These are phyloP conservation scores for Wilhelminamyces savonicus DNA, from an alignment of 805 yeast species.

Conservation along the genomic window DNA sequence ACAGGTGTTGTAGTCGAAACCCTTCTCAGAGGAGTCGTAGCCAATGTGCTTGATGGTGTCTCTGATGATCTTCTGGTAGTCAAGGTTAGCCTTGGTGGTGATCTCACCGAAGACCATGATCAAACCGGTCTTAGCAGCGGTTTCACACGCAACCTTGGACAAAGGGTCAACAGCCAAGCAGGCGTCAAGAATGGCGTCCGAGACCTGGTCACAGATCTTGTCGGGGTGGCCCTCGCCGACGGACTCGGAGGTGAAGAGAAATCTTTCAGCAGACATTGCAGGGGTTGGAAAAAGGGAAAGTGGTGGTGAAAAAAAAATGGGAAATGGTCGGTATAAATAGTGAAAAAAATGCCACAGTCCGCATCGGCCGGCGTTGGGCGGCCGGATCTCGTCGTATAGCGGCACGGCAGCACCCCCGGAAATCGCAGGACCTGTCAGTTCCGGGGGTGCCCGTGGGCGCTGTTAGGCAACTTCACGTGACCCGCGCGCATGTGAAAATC, in stretches of 20 bases:
- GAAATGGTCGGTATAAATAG: too few species aligned
- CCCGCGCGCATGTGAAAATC: too few species aligned
- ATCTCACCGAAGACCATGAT: slow-evolving; percentile 99
- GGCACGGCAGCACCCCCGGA: too few species aligned
- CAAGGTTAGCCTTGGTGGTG: slow-evolving; percentile 92
- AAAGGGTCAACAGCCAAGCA: slow-evolving; percentile 93
- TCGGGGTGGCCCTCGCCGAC: slow-evolving; percentile 96
- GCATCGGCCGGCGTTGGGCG: too few species aligned
- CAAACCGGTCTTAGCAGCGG: slow-evolving; percentile 99
- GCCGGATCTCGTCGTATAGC: too few species aligned
- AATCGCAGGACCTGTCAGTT: too few species aligned
- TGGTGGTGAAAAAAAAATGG: too few species aligned
- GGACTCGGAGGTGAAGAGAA: slow-evolving; percentile 77
- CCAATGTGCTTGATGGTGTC: slow-evolving; percentile 98
- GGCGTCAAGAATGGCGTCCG: slow-evolving; percentile 97
- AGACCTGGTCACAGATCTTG: slow-evolving; percentile 97
- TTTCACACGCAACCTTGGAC: slow-evolving; percentile 98
- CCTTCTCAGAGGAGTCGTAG: slow-evolving; percentile 92
- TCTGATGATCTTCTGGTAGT: slow-evolving; percentile 96
- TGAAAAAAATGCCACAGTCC: too few species aligned
- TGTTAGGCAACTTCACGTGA: too few species aligned
- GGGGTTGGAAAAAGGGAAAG: too few species aligned
- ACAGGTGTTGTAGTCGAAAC: slow-evolving; percentile 99
- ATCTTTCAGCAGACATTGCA: slow-evolving; percentile 25
- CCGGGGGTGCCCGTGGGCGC: too few species aligned